These are phyloP conservation scores for Hypoxylon cercidicola DNA, from an alignment of 495 filamentous ascomycete genomes.

Conservation along the genomic window DNA sequence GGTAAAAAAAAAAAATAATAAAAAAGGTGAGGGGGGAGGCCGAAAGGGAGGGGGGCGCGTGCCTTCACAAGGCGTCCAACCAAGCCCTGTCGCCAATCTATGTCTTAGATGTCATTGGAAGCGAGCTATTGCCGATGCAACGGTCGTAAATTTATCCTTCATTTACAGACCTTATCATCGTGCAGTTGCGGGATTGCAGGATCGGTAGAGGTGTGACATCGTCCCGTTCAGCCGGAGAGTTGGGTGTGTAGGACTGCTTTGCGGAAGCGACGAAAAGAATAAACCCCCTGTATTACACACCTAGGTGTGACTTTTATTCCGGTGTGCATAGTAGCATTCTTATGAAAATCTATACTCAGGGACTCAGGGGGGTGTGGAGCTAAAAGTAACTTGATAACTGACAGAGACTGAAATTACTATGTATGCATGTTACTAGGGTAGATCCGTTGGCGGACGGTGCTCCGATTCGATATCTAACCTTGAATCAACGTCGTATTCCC, in stretches of 20 bases:
- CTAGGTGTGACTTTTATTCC: constrained; percentile 35
- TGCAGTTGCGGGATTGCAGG: constrained; percentile 40
- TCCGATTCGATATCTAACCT: constrained; percentile 34
- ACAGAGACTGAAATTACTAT: constrained; percentile 8
- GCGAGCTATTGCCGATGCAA: constrained; percentile 35
- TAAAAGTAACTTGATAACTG: constrained; percentile 25
- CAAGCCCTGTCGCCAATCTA: constrained; percentile 23
- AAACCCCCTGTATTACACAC: constrained; percentile 25
- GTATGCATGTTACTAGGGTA: constrained; percentile 20
- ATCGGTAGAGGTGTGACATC: constrained; percentile 41
- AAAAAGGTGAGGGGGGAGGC: not conserved
- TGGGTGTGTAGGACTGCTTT: constrained; percentile 1
- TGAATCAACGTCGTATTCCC: constrained; percentile 36
- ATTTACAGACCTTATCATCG: constrained; percentile 27
- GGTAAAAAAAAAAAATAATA: too few relatives aligned
- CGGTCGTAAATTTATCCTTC: constrained; percentile 32
- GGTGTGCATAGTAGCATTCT: constrained; percentile 12
- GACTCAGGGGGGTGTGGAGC: constrained; percentile 9
- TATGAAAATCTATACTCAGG: constrained; percentile 13
- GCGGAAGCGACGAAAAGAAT: constrained; percentile 5
- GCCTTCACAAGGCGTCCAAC: constrained; percentile 33
- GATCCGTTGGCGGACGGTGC: constrained; percentile 23
- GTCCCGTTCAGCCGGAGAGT: constrained; percentile 34
- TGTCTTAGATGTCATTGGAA: constrained; percentile 30
- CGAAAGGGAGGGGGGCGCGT: constrained; percentile 19